Evolutionary conservation across 352 stramenopile genomes (phyloP).

Genomic region (Pythium brachiatum): DNA sequence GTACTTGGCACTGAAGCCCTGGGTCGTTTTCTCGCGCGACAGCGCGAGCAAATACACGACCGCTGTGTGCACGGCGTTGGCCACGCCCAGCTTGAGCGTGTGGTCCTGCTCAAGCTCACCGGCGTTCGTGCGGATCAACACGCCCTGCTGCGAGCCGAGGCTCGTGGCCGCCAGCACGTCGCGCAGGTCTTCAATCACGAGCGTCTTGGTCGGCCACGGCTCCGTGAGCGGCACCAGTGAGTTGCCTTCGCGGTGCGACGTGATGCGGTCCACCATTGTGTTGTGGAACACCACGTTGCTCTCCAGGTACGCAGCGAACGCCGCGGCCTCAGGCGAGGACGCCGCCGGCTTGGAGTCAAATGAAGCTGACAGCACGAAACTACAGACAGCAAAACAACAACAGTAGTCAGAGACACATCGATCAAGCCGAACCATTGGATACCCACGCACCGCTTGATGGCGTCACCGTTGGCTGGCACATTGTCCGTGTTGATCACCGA

Average conservation of each 20-base stretch:
- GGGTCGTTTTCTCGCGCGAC: slow-evolving; percentile 36
- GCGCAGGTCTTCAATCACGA: slow-evolving; percentile 68
- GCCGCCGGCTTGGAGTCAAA: slow-evolving; percentile 26
- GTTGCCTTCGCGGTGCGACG: slow-evolving; percentile 41
- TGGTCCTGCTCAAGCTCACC: slow-evolving; percentile 76
- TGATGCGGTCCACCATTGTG: slow-evolving; percentile 85
- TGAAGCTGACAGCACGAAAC: slow-evolving; percentile 28
- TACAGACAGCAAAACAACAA: no score
- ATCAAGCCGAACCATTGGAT: neutral
- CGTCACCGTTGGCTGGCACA: slow-evolving; percentile 59
- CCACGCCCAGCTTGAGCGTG: slow-evolving; percentile 89
- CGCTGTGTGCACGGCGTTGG: slow-evolving; percentile 91
- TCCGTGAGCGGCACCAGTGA: slow-evolving; percentile 57
- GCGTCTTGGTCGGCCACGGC: slow-evolving; percentile 53
- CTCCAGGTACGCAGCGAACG: slow-evolving; percentile 43
- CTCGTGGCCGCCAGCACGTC: slow-evolving; percentile 29
- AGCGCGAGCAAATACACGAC: slow-evolving; percentile 83
- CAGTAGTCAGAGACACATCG: neutral
- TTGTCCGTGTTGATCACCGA: slow-evolving; percentile 85
- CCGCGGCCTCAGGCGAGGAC: slow-evolving; percentile 6
- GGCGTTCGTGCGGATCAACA: slow-evolving; percentile 39
- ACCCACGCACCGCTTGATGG: slow-evolving; percentile 38
- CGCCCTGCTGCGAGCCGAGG: slow-evolving; percentile 39
- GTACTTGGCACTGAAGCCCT: slow-evolving; percentile 23
- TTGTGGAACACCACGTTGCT: slow-evolving; percentile 74